Evolutionary conservation across 192 early-diverging fungal species (phyloP).

Genomic region (Backusella australiensis): DNA sequence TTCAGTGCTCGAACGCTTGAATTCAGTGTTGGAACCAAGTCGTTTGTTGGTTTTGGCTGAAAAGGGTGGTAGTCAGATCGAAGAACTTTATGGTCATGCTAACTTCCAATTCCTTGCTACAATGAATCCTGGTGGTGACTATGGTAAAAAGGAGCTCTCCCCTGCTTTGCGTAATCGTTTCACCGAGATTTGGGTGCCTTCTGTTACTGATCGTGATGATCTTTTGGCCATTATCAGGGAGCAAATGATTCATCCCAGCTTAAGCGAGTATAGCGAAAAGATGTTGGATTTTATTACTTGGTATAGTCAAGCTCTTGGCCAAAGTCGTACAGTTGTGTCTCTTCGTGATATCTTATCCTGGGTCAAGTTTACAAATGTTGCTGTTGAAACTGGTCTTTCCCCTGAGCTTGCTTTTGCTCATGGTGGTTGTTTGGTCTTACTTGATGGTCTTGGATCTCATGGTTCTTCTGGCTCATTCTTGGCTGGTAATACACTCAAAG

Average conservation of each 20-base stretch:
- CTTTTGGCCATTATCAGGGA: slow-evolving; percentile 61
- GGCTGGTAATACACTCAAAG: slow-evolving; percentile 43
- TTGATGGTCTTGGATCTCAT: slow-evolving; percentile 92
- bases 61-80: slow-evolving; percentile 74
- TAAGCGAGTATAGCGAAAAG: slow-evolving; percentile 43
- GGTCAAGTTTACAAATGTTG: slow-evolving; percentile 78
- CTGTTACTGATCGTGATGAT: slow-evolving; percentile 78
- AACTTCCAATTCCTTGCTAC: slow-evolving; percentile 94
- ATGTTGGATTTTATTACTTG: slow-evolving; percentile 86
- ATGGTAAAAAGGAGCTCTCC: slow-evolving; percentile 97
- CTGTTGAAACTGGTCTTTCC: slow-evolving; percentile 47
- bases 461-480: slow-evolving; percentile 52
- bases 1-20: slow-evolving; percentile 95
- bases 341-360: slow-evolving; percentile 93
- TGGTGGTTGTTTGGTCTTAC: slow-evolving; percentile 86
- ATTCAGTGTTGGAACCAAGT: slow-evolving; percentile 89
- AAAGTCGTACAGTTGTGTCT: slow-evolving; percentile 60
- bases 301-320: slow-evolving; percentile 62
- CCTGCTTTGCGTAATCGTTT: slow-evolving; percentile 98
- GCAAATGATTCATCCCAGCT: slow-evolving; percentile 40
- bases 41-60: slow-evolving; percentile 87
- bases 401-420: slow-evolving; percentile 65
- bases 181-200: slow-evolving; percentile 96
- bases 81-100: slow-evolving; percentile 61
- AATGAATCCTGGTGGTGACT: slow-evolving; percentile 99